A percentile compares a stretch with the other conserved stretches of the same genome.
These are phyloP conservation scores for Yamadazyma dushanensis DNA, from an alignment of 1,139 yeast species.

Conservation along the genomic window DNA sequence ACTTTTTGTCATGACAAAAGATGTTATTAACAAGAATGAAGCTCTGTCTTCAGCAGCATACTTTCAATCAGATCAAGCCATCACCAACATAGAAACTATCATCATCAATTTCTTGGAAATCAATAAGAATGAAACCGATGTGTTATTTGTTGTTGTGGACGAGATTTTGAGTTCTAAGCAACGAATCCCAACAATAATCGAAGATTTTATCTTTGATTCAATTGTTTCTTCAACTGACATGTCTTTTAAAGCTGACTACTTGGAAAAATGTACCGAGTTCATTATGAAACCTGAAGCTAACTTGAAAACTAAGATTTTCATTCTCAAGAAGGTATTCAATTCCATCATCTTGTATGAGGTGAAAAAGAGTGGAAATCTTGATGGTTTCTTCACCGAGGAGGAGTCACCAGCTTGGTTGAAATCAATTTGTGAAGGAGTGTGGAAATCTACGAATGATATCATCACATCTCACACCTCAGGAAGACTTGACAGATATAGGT, in stretches of 20 bases:
- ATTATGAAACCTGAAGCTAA: constrained; percentile 40
- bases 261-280: constrained; percentile 53
- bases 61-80: constrained; percentile 73
- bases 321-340: constrained; percentile 64
- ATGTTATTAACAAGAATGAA: constrained; percentile 36
- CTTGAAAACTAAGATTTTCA: constrained; percentile 59
- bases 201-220: constrained; percentile 56
- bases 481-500: constrained; percentile 69
- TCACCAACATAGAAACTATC: constrained; percentile 58
- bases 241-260: constrained; percentile 48
- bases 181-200: constrained; percentile 48
- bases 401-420: constrained; percentile 61
- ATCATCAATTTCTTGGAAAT: constrained; percentile 49
- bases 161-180: constrained; percentile 47
- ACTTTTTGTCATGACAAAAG: constrained; percentile 46
- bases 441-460: constrained; percentile 65
- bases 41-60: constrained; percentile 61
- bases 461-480: constrained; percentile 64
- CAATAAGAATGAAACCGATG: constrained; percentile 29
- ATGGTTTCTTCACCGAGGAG: constrained; percentile 42
- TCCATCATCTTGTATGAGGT: constrained; percentile 69
- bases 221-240: constrained; percentile 56
- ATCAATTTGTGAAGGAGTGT: constrained; percentile 59
- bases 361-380: constrained; percentile 48
- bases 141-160: constrained; percentile 51